These are phyloP conservation scores for Vanrija humicola DNA, from an alignment of 1,284 basidiomycete genomes.

Conservation along the genomic window DNA sequence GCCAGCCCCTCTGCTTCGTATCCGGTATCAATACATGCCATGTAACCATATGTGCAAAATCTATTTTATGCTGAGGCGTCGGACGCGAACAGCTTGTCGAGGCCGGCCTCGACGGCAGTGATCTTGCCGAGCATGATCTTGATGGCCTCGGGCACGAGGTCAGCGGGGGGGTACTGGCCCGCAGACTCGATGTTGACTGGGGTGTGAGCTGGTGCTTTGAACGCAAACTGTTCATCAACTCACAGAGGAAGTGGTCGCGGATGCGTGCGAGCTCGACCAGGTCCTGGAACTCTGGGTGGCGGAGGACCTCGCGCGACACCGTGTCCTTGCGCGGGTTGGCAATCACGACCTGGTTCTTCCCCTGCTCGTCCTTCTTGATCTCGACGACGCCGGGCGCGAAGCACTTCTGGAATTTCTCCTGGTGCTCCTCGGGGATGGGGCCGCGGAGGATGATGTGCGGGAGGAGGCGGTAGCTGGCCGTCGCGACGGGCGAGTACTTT, in stretches of 20 bases:
- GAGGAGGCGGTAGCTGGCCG: conserved; percentile 88
- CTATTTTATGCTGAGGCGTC: conserved; percentile 1
- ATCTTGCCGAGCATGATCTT: conserved; percentile 81
- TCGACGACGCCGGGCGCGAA: conserved; percentile 88
- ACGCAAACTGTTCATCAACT: conserved; percentile 16
- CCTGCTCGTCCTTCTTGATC: conserved; percentile 55
- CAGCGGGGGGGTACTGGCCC: conserved; percentile 78
- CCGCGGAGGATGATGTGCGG: conserved; percentile 77
- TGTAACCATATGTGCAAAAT: conserved; percentile 3
- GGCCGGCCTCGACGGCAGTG: conserved; percentile 42
- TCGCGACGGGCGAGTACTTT: conserved; percentile 96
- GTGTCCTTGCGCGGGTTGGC: conserved; percentile 70
- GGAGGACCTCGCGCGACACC: conserved; percentile 86
- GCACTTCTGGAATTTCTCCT: conserved; percentile 76
- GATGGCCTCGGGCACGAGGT: conserved; percentile 78
- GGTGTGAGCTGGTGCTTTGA: neutral
- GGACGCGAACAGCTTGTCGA: conserved; percentile 36
- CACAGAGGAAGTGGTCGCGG: conserved; percentile 91
- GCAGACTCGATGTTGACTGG: conserved; percentile 86
- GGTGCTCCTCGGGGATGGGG: conserved; percentile 60
- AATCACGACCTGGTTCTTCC: conserved; percentile 55
- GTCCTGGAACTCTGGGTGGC: conserved; percentile 86
- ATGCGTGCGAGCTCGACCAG: conserved; percentile 80
- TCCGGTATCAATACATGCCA: conserved; percentile 3
- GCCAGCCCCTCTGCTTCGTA: too few relatives aligned